These are phyloP conservation scores for Acanthamoeba castellanii DNA, from an alignment of 208 protist genomes.

Conservation along the genomic window DNA sequence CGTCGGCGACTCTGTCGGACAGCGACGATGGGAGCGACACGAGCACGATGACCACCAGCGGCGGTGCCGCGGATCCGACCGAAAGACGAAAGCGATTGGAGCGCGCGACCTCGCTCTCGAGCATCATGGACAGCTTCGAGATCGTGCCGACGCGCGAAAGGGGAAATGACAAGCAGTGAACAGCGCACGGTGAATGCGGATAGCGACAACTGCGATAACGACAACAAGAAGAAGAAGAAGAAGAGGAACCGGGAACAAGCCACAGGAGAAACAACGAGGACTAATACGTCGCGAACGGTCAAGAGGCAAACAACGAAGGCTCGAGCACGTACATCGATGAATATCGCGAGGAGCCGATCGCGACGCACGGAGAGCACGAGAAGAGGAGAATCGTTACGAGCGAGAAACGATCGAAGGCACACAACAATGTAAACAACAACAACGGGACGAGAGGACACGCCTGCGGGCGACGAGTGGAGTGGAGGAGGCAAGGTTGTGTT, in stretches of 20 bases:
- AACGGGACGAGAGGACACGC: neutral
- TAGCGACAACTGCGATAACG: neutral
- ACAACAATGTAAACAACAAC: neutral
- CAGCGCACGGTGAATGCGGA: neutral
- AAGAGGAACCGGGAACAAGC: no score
- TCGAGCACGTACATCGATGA: no score
- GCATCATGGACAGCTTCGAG: constrained; percentile 46
- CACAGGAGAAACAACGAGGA: no score
- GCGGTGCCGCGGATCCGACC: no score
- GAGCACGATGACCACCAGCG: neutral
- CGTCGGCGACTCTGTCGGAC: neutral
- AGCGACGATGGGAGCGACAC: neutral
- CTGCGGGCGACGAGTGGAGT: neutral
- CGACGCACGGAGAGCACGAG: neutral
- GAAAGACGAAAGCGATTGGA: neutral
- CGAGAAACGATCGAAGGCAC: neutral
- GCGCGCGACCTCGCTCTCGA: neutral
- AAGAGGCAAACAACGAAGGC: no score
- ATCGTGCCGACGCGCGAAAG: neutral
- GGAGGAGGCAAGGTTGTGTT: neutral
- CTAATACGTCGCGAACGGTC: no score
- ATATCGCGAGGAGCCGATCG: no score
- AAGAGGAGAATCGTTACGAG: neutral
- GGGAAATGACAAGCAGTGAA: neutral
- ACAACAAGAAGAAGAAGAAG: neutral